Evolutionary conservation across 441 rosid species (phyloP).

Genomic region (Eutrema salsugineum): DNA sequence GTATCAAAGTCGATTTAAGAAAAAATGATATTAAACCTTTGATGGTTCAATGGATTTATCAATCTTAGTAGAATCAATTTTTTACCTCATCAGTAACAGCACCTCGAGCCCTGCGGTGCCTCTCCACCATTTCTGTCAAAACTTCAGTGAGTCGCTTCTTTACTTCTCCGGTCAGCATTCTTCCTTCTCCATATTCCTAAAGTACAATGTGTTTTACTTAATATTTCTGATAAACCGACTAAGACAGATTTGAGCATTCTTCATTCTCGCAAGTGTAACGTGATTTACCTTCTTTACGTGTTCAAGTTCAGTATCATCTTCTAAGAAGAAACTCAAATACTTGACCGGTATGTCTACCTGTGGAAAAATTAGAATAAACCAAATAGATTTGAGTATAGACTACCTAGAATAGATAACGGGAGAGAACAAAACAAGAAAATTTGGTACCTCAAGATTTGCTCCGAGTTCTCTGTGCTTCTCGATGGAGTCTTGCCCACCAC

Average conservation of each 20-base stretch:
- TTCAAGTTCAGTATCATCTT: slow-evolving; percentile 83
- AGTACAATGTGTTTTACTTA: not conserved
- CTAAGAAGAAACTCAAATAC: slow-evolving; percentile 73
- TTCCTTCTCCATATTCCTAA: slow-evolving; percentile 78
- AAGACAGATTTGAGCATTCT: not conserved
- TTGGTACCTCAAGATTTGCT: slow-evolving; percentile 82
- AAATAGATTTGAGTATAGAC: not conserved
- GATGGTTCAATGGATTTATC: not conserved
- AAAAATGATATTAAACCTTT: too few relatives aligned
- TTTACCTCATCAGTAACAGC: slow-evolving; percentile 81
- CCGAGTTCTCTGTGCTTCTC: slow-evolving; percentile 71
- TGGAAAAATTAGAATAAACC: not conserved
- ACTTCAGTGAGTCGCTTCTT: slow-evolving; percentile 66
- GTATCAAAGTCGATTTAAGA: not conserved
- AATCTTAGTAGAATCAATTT: not conserved
- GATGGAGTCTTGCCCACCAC: slow-evolving; percentile 77
- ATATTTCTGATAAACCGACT: not conserved
- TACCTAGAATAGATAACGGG: not conserved
- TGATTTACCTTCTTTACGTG: slow-evolving; percentile 61
- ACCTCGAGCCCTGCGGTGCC: slow-evolving; percentile 75
- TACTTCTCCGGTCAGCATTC: slow-evolving; percentile 88
- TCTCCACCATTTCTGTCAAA: slow-evolving; percentile 72
- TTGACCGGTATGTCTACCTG: slow-evolving; percentile 90
- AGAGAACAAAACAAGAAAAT: not conserved
- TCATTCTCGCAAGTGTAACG: not conserved